A percentile compares a stretch with the other conserved stretches of the same genome.
Conservation (phyloP, 495 filamentous ascomycete genomes). For the Aspergillus kassunensis region DNA sequence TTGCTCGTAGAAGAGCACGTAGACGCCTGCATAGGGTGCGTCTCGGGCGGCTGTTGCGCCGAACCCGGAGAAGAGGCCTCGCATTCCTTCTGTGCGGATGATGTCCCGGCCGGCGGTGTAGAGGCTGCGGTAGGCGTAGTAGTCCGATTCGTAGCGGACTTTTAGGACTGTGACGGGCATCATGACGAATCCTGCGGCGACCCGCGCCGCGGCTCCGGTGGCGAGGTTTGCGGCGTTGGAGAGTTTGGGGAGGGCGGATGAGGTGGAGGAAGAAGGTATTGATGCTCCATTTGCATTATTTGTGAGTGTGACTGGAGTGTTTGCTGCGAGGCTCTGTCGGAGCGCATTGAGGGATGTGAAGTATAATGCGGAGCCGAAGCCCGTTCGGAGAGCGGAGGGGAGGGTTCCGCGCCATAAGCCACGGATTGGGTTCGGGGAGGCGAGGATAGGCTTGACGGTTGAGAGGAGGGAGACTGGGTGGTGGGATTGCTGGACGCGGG, state of each 20-base stretch:
- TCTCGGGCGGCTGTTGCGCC: conserved; percentile 91
- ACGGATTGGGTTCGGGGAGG: conserved; percentile 57
- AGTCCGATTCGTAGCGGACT: conserved; percentile 84
- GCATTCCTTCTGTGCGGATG: conserved; percentile 62
- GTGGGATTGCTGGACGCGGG: conserved; percentile 70
- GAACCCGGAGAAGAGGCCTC: conserved; percentile 89
- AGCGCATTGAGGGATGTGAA: conserved; percentile 84
- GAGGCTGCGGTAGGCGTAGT: conserved; percentile 82
- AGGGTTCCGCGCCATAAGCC: conserved; percentile 93
- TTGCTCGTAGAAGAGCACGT: conserved; percentile 93
- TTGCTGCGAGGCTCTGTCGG: conserved; percentile 59
- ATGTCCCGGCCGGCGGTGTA: conserved; percentile 71
- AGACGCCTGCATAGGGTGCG: conserved; percentile 91
- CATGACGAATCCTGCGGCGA: conserved; percentile 80
- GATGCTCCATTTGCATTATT: conserved; percentile 7
- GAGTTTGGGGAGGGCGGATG: conserved; percentile 72
- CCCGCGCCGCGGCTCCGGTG: conserved; percentile 78
- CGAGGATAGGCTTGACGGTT: conserved; percentile 66
- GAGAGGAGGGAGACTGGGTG: conserved; percentile 59
- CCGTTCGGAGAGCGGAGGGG: conserved; percentile 86
- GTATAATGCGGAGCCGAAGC: conserved; percentile 89
- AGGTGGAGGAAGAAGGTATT: conserved; percentile 12
- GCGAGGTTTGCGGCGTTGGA: conserved; percentile 80
- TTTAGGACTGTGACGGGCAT: conserved; percentile 98
- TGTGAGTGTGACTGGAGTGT: not conserved